phyloP scores from a whole-genome alignment of 805 yeast species.

The Lachancea sp. region DNA sequence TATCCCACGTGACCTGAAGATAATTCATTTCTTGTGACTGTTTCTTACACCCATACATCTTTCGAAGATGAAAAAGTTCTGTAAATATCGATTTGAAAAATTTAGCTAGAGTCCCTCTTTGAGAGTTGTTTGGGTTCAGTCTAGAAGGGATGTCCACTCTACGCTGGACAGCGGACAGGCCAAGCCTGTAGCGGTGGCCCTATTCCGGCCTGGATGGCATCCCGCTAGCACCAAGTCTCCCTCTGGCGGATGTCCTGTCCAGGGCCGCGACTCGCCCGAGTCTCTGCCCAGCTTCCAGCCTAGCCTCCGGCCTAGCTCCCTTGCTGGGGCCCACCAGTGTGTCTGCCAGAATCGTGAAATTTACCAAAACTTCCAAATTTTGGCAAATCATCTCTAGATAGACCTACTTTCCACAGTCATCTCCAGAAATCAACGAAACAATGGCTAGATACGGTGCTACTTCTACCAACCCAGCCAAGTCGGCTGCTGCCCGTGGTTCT shows the following conservation, averaged over 20 bases:
- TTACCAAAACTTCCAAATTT: conserved; percentile 1
- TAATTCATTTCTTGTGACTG: background rate
- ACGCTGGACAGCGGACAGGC: no score
- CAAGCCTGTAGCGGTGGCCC: no score
- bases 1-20: no score
- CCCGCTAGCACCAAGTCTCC: background rate
- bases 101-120: background rate
- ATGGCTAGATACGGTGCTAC: conserved; percentile 99
- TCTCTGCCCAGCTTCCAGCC: conserved; percentile 3
- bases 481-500: conserved; percentile 99
- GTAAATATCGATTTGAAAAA: background rate
- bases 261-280: no score
- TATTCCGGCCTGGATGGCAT: no score
- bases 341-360: background rate
- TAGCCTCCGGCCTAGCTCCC: no score
- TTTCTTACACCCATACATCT: background rate
- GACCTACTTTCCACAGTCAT: background rate
- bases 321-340: no score
- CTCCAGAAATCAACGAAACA: conserved; percentile 27
- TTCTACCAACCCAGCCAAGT: conserved; percentile 98
- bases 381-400: background rate
- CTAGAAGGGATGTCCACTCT: no score
- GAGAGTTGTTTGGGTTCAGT: background rate
- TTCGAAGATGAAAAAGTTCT: no score
- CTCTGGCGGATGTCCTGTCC: background rate